Percentiles rank a stretch among this genome's conserved stretches.
phyloP scores from a whole-genome alignment of 768 basidiomycete genomes.

The Leccinum barrowsii region DNA sequence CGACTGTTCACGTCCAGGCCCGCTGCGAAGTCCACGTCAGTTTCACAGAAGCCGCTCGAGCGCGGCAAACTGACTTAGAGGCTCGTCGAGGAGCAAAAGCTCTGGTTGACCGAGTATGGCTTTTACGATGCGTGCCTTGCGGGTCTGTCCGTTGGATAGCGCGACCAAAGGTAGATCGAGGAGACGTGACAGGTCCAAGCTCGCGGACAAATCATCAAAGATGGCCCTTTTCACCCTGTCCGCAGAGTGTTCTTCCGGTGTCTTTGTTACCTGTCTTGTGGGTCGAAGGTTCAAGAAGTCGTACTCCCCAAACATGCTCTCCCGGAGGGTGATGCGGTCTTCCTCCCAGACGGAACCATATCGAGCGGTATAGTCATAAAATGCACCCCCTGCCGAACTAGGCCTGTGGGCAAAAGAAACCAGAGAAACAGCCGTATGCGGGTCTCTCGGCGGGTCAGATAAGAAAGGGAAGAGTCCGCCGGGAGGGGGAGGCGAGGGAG shows the following conservation, averaged over 20 bases:
- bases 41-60: neutral
- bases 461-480: constrained; percentile 80
- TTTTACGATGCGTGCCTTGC: constrained; percentile 78
- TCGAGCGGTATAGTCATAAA: constrained; percentile 90
- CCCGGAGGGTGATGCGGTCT: constrained; percentile 71
- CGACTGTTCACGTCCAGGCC: constrained; percentile 70
- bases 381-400: constrained; percentile 58
- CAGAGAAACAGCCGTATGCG: constrained; percentile 47
- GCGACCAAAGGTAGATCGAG: constrained; percentile 85
- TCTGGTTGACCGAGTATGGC: constrained; percentile 69
- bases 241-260: constrained; percentile 21
- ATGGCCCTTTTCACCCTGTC: constrained; percentile 30
- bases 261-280: constrained; percentile 18
- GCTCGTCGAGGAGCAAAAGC: constrained; percentile 87
- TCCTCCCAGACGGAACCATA: constrained; percentile 88
- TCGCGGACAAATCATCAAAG: constrained; percentile 50
- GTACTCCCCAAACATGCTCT: constrained; percentile 62
- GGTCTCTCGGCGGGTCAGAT: constrained; percentile 39
- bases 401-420: constrained; percentile 69
- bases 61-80: constrained; percentile 56
- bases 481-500: constrained; percentile 56
- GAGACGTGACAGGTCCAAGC: constrained; percentile 55
- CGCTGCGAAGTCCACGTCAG: constrained; percentile 42
- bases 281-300: constrained; percentile 33
- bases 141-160: constrained; percentile 88